A percentile compares a stretch with the other conserved stretches of the same genome.
Conservation (phyloP, 2,329 filamentous ascomycete species). For the Dactylonectria macrodidyma region DNA sequence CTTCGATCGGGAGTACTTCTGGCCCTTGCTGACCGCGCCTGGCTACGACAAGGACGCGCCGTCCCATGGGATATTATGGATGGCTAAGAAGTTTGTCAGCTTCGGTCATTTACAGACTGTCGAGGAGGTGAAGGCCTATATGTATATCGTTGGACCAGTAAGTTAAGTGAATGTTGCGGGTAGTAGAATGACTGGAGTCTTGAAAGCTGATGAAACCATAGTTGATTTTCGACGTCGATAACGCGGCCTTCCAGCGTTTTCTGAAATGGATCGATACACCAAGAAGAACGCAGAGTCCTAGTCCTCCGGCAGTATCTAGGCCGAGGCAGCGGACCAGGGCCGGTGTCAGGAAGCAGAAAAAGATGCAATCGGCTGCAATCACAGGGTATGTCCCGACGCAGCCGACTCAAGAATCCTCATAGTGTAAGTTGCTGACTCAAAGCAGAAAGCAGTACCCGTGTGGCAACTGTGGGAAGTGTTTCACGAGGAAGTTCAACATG, state of each 20-base stretch:
- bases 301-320: background rate
- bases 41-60: background rate
- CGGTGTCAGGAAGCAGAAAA: background rate
- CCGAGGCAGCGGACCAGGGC: background rate
- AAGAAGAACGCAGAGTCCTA: background rate
- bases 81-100: conserved; percentile 28
- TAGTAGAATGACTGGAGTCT: too few relatives aligned
- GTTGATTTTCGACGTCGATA: too few relatives aligned
- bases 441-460: background rate
- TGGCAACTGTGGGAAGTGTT: background rate
- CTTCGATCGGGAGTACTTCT: background rate
- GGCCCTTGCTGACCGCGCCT: accelerated
- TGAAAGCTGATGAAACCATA: too few relatives aligned
- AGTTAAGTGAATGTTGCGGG: too few relatives aligned
- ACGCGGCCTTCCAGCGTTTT: background rate
- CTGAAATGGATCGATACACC: background rate
- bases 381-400: too few relatives aligned
- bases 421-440: background rate
- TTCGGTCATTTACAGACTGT: conserved; percentile 30
- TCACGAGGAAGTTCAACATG: background rate
- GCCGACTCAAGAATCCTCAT: too few relatives aligned
- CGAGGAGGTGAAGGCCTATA: conserved; percentile 27
- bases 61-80: conserved; percentile 23
- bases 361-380: background rate
- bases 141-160: conserved; percentile 22